A percentile compares a stretch with the other conserved stretches of the same genome.
phyloP scores from a whole-genome alignment of 1,284 basidiomycete genomes.

The Sanghuangporus baumii region DNA sequence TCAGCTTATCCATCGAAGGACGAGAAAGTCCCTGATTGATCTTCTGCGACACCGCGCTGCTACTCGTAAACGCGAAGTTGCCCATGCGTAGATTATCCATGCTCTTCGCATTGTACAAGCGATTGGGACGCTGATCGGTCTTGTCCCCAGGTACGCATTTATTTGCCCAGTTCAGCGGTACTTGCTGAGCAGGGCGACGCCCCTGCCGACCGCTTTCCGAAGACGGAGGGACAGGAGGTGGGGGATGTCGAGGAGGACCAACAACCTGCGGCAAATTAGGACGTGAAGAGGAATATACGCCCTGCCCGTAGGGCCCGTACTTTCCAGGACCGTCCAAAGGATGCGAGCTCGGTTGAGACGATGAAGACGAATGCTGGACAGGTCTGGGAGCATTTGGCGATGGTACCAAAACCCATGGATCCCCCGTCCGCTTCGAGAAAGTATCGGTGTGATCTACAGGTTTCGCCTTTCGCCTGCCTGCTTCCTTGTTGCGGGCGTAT shows the following conservation, averaged over 20 bases:
- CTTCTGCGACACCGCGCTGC: conserved; percentile 29
- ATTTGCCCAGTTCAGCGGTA: conserved; percentile 13
- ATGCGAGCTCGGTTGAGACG: conserved; percentile 8
- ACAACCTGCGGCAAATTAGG: conserved; percentile 12
- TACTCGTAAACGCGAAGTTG: conserved; percentile 30
- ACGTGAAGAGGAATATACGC: conserved; percentile 5
- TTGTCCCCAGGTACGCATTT: conserved; percentile 29
- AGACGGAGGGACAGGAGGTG: conserved; percentile 10
- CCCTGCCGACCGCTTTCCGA: background rate
- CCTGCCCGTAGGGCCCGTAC: conserved; percentile 1
- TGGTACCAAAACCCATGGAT: conserved; percentile 43
- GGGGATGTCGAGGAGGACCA: conserved; percentile 12
- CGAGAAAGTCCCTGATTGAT: conserved; percentile 10
- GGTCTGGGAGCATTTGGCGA: conserved; percentile 23
- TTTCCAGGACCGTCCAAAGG: background rate
- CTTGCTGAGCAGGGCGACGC: conserved; percentile 9
- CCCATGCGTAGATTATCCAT: conserved; percentile 46
- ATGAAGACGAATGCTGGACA: conserved; percentile 6
- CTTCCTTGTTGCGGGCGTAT: conserved; percentile 20
- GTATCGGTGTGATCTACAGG: conserved; percentile 3
- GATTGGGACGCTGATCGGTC: conserved; percentile 22
- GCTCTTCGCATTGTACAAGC: conserved; percentile 41
- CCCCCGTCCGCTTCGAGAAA: conserved; percentile 23
- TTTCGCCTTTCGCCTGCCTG: background rate
- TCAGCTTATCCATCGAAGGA: conserved; percentile 12